Evolutionary conservation across 495 filamentous ascomycete genomes (phyloP), one percentile per base, ranked within the genome.

Genomic region (Saxophila tyrrhenica): DNA sequence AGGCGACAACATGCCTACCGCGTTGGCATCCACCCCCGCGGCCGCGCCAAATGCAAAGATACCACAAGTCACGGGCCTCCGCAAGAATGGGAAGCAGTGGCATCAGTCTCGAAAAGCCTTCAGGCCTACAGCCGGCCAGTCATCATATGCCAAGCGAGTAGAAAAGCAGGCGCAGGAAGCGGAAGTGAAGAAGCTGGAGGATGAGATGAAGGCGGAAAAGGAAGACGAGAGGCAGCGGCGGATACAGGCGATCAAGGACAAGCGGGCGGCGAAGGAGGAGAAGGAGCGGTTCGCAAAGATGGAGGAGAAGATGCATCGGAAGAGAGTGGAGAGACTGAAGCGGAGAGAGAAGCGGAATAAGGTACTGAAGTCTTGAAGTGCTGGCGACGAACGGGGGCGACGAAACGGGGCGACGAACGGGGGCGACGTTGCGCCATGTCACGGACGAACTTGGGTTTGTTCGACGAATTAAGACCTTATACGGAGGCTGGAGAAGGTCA

Each of bases 321-420:
- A 95, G 76, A 75, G 89, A 58, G 83, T 98, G 22, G 92, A 98
- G 71, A 78, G 92, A 57, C 64, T 95, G 68, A 95, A 86, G 82
- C 78, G 89, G 66, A 82, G 87, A 67, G 92, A 97, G 77, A 97
- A 96, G 81, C 81, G 92, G 67, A 99, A 97, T 70, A 97, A 96
- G 74, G 71, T 94, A 62, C 69, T 97, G 62, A 95, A 90, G 69
- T 94, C 88, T 48, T 48, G 45, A 48, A 16, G 21, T 48, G 3
- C 10, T n/a, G 45, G 25, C 25, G 10, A 44, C 41, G 29, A 13
- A 35, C 7, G 29, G 29, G 29, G 29, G 29, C n/a, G n/a, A n/a
- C n/a, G n/a, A n/a, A n/a, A n/a, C n/a, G n/a, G n/a, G n/a, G n/a
- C n/a, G n/a, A n/a, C n/a, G n/a, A n/a, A n/a, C n/a, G n/a, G n/a